Evolutionary conservation across 192 early-diverging fungal species (phyloP), one percentile per base, ranked within the genome.

Genomic region (Linnemannia schmuckeri): DNA sequence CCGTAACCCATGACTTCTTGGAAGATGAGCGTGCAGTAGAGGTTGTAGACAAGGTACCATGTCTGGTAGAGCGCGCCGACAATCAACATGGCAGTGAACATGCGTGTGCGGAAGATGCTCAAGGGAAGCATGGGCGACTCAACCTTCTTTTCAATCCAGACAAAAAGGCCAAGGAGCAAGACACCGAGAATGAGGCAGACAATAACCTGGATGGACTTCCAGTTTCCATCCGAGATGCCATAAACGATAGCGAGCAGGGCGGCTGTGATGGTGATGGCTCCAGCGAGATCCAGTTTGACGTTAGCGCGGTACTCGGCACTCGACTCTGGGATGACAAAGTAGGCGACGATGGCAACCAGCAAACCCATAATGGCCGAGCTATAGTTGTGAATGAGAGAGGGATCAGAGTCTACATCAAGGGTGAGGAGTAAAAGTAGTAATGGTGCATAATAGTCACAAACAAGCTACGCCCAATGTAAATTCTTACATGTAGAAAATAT

Each of bases 21-120:
- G 57, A 92, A 92, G 47, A 90, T 92, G 44, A 92, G 80, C 2
- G 91, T 92, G 30, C 88, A 80, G 27, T 83, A 87, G 54, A 90
- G 85, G 17, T 89, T 88, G 52, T 92, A 92, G 30, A 84, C 85
- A 12, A 86, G 61, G 71, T 90, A 92, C 74, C 80, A 82, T 33
- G 88, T 83, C 46, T 89, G 85, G 72, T 87, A 86, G 1, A 89
- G 40, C 41, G 89, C 90, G 18, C 88, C 89, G 55, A 92, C 80
- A 27, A 85, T 75, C 76, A 92, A 87, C 76, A 90, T 88, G 41
- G 88, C 83, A 9, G 91, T 79, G 82, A 92, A 92, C 79, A 90
- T 92, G 27, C 85, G 88, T 0, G 88, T 89, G 18, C 82, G 73
- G 81, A 90, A 92, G 81, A 89, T 89, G 13, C 72, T 20, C 74